A percentile compares a stretch with the other conserved stretches of the same genome.
These are phyloP conservation scores for Adiantum capillusveneris DNA, from an alignment of 75 land plant genomes.

Conservation along the genomic window DNA sequence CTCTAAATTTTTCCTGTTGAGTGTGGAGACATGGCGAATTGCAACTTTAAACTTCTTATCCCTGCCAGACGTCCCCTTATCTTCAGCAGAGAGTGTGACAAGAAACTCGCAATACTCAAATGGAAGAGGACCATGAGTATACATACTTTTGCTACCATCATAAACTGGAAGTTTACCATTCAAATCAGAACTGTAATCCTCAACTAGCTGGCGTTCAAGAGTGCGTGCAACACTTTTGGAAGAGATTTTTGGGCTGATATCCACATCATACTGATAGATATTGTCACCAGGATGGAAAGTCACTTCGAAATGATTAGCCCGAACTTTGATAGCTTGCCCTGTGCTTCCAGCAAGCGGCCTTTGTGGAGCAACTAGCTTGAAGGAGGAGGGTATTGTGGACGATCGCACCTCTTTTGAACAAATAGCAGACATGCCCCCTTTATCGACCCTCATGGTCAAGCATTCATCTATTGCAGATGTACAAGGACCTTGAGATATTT, in stretches of 20 bases:
- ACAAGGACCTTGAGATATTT: no score
- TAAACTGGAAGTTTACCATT: constrained; percentile 51
- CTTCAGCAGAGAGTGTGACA: constrained; percentile 42
- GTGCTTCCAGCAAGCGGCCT: constrained; percentile 40
- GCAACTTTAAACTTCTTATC: constrained; percentile 48
- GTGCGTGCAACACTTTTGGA: constrained; percentile 63
- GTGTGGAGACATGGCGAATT: constrained; percentile 50
- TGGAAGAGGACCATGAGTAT: constrained; percentile 49
- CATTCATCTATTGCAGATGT: no score
- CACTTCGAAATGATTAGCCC: constrained; percentile 74
- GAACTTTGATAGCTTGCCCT: constrained; percentile 41
- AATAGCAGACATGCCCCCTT: no score
- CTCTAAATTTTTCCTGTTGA: constrained; percentile 43
- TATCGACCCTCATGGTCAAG: no score
- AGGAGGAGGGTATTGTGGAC: no score
- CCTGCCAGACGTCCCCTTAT: no score
- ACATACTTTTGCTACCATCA: constrained; percentile 68
- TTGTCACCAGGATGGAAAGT: constrained; percentile 35
- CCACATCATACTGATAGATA: constrained; percentile 72
- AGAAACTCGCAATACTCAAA: constrained; percentile 48
- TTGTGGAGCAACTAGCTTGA: neutral
- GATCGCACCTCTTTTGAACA: no score
- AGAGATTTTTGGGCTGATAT: constrained; percentile 46
- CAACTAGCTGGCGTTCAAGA: constrained; percentile 52
- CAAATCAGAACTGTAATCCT: constrained; percentile 29